These are phyloP conservation scores for Boletus sensibilis DNA, from an alignment of 768 basidiomycete genomes.

Conservation along the genomic window DNA sequence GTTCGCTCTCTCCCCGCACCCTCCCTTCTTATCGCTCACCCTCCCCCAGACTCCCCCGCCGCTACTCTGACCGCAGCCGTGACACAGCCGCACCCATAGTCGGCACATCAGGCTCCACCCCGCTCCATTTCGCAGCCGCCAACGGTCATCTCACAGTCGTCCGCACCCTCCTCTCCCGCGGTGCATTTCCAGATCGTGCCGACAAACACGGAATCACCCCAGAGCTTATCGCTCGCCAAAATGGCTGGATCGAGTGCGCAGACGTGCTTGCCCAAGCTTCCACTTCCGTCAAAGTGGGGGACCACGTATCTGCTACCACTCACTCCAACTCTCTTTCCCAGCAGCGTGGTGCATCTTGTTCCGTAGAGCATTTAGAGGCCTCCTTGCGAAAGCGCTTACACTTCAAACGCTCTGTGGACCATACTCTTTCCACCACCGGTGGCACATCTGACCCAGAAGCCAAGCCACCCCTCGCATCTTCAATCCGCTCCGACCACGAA, in stretches of 20 bases:
- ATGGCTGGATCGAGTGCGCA: slow-evolving; percentile 79
- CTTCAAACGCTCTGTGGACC: slow-evolving; percentile 79
- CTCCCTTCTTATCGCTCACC: slow-evolving; percentile 9
- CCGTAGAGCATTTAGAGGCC: slow-evolving; percentile 32
- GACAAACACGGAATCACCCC: slow-evolving; percentile 95
- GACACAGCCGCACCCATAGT: slow-evolving; percentile 69
- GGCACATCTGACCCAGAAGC: slow-evolving; percentile 33
- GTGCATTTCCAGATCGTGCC: slow-evolving; percentile 74
- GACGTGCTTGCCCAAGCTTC: slow-evolving; percentile 68
- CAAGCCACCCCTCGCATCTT: slow-evolving; percentile 14
- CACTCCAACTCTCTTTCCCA: slow-evolving; percentile 15
- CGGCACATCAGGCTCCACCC: slow-evolving; percentile 85
- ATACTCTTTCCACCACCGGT: slow-evolving; percentile 50
- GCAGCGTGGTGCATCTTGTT: slow-evolving; percentile 22
- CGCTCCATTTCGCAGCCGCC: slow-evolving; percentile 95
- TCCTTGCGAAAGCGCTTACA: slow-evolving; percentile 51
- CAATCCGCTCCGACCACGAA: slow-evolving; percentile 17
- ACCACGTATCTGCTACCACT: slow-evolving; percentile 4
- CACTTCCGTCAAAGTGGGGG: slow-evolving; percentile 10
- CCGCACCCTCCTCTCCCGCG: slow-evolving; percentile 75
- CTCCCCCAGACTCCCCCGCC: slow-evolving; percentile 58
- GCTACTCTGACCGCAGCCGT: slow-evolving; percentile 69
- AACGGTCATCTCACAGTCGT: slow-evolving; percentile 85
- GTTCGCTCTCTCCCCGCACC: slow-evolving; percentile 40
- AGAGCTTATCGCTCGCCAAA: slow-evolving; percentile 75